Percentiles rank a stretch among this genome's conserved stretches.
Conservation (phyloP, 306 rosid species). For the Alnus glutinosa region DNA sequence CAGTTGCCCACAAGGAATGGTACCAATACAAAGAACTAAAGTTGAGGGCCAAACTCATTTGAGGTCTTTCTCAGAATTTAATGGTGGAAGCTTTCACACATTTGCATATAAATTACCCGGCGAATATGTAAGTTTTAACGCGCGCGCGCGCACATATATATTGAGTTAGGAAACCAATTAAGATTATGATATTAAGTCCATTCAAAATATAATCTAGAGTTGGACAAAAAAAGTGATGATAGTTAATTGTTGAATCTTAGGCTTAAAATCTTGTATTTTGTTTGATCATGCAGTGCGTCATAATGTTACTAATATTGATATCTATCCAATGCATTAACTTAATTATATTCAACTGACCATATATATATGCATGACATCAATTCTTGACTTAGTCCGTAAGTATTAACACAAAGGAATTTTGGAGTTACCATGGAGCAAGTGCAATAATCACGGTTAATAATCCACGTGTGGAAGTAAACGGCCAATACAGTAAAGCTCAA, state of each 20-base stretch:
- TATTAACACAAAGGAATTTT: background rate
- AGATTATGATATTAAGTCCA: too few species aligned
- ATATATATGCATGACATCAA: background rate
- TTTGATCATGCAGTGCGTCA: too few species aligned
- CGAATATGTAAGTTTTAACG: background rate
- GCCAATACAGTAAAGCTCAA: background rate
- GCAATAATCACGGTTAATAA: background rate
- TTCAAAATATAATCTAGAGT: too few species aligned
- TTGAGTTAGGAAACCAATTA: too few species aligned
- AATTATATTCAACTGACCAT: background rate
- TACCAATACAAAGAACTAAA: constrained; percentile 23
- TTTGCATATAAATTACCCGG: background rate
- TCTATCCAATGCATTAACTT: too few species aligned
- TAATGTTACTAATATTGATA: too few species aligned
- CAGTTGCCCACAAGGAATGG: constrained; percentile 25
- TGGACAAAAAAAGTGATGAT: too few species aligned
- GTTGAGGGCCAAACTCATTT: background rate
- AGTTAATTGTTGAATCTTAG: too few species aligned
- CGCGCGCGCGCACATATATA: too few species aligned
- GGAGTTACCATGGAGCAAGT: background rate
- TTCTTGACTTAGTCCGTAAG: background rate
- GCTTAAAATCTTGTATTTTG: too few species aligned
- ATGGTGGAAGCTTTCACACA: constrained; percentile 4
- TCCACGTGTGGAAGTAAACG: background rate
- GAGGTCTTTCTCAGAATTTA: constrained; percentile 2